Evolutionary conservation across 2,329 filamentous ascomycete genomes (phyloP).

Genomic region (Fusarium solani-melongenae): DNA sequence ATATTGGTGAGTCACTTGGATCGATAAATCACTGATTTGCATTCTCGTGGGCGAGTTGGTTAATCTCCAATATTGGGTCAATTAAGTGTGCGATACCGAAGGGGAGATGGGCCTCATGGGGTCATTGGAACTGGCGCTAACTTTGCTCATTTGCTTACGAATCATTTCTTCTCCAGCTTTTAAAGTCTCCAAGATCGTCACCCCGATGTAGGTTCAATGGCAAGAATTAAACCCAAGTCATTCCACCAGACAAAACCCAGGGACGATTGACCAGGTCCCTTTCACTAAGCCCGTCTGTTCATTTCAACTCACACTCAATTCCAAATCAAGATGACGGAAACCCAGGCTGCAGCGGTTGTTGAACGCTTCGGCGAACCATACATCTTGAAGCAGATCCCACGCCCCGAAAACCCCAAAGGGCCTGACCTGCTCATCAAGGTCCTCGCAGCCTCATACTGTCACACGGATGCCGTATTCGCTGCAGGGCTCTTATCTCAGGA

Average conservation of each 20-base stretch:
- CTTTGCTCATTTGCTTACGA: not conserved
- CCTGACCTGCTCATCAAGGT: not conserved
- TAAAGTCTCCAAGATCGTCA: not conserved
- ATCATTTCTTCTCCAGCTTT: not conserved
- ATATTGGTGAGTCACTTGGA: not conserved
- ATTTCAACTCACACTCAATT: not conserved
- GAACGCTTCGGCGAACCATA: not conserved
- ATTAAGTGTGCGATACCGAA: not conserved
- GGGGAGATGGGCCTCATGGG: not conserved
- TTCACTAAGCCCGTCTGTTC: not conserved
- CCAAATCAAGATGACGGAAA: not conserved
- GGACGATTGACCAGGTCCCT: not conserved
- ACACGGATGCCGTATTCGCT: not conserved
- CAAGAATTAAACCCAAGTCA: not conserved
- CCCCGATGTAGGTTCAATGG: not conserved
- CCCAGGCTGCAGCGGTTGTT: not conserved
- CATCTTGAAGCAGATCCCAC: not conserved
- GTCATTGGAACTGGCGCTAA: not conserved
- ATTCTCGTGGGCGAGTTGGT: not conserved
- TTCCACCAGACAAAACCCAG: not conserved
- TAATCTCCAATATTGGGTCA: not conserved
- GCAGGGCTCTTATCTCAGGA: not conserved
- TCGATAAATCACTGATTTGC: not conserved
- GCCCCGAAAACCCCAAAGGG: not conserved
- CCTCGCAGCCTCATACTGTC: not conserved